Base-by-base conservation (phyloP, 352 stramenopile genomes). In the Phytopythium mirpurense region DNA sequence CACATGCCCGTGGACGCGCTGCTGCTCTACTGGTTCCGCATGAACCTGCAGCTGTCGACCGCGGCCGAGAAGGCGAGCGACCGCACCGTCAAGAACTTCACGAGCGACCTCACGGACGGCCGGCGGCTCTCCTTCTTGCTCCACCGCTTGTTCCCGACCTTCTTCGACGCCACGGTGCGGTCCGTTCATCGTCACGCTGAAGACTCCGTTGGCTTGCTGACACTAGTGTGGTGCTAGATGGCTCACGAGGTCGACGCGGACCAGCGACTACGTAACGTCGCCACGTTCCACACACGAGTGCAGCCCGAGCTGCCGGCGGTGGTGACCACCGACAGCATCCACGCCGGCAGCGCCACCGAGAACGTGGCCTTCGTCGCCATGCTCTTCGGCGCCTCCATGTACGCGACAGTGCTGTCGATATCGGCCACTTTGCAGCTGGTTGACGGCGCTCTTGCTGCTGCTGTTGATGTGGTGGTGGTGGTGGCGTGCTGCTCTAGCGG, bases 281-380 rank as follows among this genome's bases (percentile, higher is more conserved):
- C 81, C 40, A 68, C 62, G 26, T 93, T 93, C 53, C 69, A 89
- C 32, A 52, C 67, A 2, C 65, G 78, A 5, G 70, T 90, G n/a
- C 79, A 93, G 43, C 78, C 79, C 7, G 59, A 70, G 27, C 46
- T 93, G 2, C 82, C 82, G 8, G 65, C 71, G 40, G 74, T 93
- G 5, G 67, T 93, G 41, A 88, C 77, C 16, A 76, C 66, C 54
- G 78, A 90, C 57, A 87, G 70, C 34, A 90, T 93, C 50, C 74
- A 87, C 46, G 70, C 69, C 12, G 65, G 57, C 38, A 87, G 72
- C 29, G 73, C 66, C 7, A 68, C 64, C 3, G 82, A 93, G 60
- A 93, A 93, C 46, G 49, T 88, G n/a, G 67, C 79, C 2, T 90
- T 93, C 41, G 63, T 89, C 47, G 79, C 74, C 14, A 89, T 93